These are phyloP conservation scores for Penicillium paxilli DNA, from an alignment of 495 filamentous ascomycete species.

Conservation along the genomic window DNA sequence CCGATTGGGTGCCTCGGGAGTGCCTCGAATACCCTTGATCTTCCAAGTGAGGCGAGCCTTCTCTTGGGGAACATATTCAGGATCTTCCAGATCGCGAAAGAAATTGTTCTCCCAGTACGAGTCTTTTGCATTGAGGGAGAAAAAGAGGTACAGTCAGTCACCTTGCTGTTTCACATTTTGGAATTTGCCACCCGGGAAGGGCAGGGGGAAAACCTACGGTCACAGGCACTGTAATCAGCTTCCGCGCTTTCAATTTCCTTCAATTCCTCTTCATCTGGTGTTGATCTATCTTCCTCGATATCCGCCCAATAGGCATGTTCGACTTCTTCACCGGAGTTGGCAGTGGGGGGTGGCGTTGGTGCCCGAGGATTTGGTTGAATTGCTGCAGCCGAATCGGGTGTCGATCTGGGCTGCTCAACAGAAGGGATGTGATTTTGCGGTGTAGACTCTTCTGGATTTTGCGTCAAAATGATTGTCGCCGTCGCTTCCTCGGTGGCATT, in stretches of 20 bases:
- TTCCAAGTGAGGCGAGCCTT: constrained; percentile 62
- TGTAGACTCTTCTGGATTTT: neutral
- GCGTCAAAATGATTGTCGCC: too few relatives aligned
- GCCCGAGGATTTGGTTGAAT: constrained; percentile 7
- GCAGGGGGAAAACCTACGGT: constrained; percentile 40
- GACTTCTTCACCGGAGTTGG: constrained; percentile 18
- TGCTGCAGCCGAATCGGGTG: constrained; percentile 3
- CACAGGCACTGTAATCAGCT: constrained; percentile 51
- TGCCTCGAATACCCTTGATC: constrained; percentile 60
- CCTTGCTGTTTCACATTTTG: neutral
- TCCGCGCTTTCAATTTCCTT: constrained; percentile 55
- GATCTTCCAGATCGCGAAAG: constrained; percentile 58
- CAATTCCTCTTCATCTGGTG: constrained; percentile 59
- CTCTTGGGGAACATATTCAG: constrained; percentile 51
- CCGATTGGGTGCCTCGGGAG: constrained; percentile 58
- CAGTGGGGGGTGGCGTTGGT: constrained; percentile 5
- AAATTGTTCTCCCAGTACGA: constrained; percentile 61
- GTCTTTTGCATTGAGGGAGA: constrained; percentile 23
- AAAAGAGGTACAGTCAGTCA: constrained; percentile 11
- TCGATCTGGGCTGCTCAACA: neutral
- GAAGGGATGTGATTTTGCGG: neutral
- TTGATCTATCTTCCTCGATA: constrained; percentile 56
- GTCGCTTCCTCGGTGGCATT: neutral
- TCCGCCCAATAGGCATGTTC: constrained; percentile 52
- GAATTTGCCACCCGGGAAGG: neutral